phyloP scores from a whole-genome alignment of 441 rosid genomes.

The Mallotus japonicus region DNA sequence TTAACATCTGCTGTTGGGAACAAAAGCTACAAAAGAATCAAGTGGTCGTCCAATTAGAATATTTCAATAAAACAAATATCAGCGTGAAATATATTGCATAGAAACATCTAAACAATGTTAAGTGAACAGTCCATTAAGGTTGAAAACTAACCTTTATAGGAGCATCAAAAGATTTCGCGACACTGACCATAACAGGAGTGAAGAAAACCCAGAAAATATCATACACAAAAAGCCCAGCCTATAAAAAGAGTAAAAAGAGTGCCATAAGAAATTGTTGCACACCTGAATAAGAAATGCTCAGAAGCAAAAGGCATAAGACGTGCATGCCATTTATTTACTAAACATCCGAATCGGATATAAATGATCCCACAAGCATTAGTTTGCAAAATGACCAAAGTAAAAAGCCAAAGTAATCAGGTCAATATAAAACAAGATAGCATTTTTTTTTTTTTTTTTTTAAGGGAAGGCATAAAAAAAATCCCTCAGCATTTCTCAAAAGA shows the following conservation, averaged over 20 bases:
- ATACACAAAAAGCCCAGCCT: slow-evolving; percentile 95
- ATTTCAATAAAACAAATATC: neutral
- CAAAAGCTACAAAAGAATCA: slow-evolving; percentile 58
- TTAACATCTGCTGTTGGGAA: slow-evolving; percentile 78
- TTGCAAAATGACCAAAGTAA: neutral
- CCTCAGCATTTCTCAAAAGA: neutral
- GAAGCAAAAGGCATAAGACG: neutral
- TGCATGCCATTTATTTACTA: neutral
- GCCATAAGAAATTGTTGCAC: neutral
- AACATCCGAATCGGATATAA: neutral
- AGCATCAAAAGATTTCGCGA: slow-evolving; percentile 97
- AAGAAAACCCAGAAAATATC: slow-evolving; percentile 99
- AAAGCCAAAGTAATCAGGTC: neutral
- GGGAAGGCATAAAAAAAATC: neutral
- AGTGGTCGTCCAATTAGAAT: neutral
- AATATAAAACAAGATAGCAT: neutral
- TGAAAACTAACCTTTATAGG: slow-evolving; percentile 81
- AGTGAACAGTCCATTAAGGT: neutral
- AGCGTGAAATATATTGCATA: neutral
- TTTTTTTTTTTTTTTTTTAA: neutral
- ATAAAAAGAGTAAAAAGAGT: slow-evolving; percentile 23
- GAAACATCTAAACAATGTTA: neutral
- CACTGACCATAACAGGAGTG: slow-evolving; percentile 98
- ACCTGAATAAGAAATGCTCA: neutral
- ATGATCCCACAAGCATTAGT: slow-evolving; percentile 2